phyloP scores from a whole-genome alignment of 2,329 filamentous ascomycete genomes.

The Aaosphaeria pasadenensis region DNA sequence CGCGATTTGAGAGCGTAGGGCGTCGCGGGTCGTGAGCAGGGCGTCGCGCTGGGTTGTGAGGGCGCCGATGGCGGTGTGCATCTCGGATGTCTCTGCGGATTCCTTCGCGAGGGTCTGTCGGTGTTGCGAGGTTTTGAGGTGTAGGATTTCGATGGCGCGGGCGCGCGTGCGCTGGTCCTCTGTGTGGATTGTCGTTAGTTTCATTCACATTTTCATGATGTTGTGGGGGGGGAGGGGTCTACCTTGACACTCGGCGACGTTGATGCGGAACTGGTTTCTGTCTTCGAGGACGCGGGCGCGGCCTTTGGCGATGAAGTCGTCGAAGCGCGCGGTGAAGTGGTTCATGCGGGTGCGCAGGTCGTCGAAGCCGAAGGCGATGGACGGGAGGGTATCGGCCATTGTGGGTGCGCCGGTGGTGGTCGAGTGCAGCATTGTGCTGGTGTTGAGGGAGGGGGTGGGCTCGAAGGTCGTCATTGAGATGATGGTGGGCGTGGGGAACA shows the following conservation, averaged over 20 bases:
- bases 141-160: slow-evolving; percentile 79
- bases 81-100: slow-evolving; percentile 66
- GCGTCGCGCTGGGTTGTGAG: slow-evolving; percentile 56
- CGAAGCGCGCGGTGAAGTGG: slow-evolving; percentile 85
- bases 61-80: slow-evolving; percentile 58
- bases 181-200: too few species aligned
- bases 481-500: slow-evolving; percentile 39
- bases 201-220: background rate
- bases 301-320: slow-evolving; percentile 89
- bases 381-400: slow-evolving; percentile 76
- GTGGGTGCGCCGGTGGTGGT: slow-evolving; percentile 60
- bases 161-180: slow-evolving; percentile 91
- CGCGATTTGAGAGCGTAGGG: slow-evolving; percentile 55
- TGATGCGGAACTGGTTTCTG: slow-evolving; percentile 89
- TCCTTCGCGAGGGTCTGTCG: slow-evolving; percentile 75
- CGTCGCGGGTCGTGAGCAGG: slow-evolving; percentile 54
- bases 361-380: slow-evolving; percentile 93
- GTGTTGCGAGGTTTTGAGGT: slow-evolving; percentile 67
- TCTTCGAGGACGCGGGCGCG: slow-evolving; percentile 88
- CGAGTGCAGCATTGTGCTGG: slow-evolving; percentile 56
- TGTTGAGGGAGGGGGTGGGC: slow-evolving; percentile 58
- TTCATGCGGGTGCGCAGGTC: slow-evolving; percentile 93
- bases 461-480: slow-evolving; percentile 59
- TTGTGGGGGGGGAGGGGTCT: slow-evolving; percentile 20
- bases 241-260: slow-evolving; percentile 88